Evolutionary conservation across 371 early-diverging fungal species (phyloP), one percentile per base, ranked within the genome.

Genomic region (Mucor irregularis): DNA sequence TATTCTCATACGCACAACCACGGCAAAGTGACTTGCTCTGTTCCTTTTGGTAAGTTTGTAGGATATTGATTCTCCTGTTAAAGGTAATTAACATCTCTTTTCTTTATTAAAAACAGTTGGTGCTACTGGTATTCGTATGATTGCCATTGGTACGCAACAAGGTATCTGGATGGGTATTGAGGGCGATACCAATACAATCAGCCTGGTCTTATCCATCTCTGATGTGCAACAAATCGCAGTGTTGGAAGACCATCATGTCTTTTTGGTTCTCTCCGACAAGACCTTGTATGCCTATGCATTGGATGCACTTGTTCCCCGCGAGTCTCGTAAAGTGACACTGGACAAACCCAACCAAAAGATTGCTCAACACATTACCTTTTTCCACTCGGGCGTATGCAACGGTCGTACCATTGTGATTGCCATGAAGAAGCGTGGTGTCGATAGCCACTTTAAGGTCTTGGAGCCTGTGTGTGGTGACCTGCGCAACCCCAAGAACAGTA

Each of bases 71-170:
- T 35, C n/a, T n/a, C n/a, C n/a, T 37, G 9, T 34, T 22, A 34
- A 33, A 31, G 10, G 3, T 34, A 10, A 16, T 24, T 17, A 0
- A 16, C 1, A 33, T 2, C 6, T 14, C 13, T 26, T 22, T 42
- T 44, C 22, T 26, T 2, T 2, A n/a, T n/a, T n/a, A n/a, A n/a
- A n/a, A 9, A n/a, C 24, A 76, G 76, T 56, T 31, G 73, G 75
- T 11, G 52, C 78, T 16, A 68, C 58, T n/a, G 70, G 68, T 45
- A 81, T 86, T 56, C 81, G 82, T 3, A 78, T 85, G 62, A 75
- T 91, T 37, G 87, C 86, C 8, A 73, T 95, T 21, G 96, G 93
- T 25, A 91, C 95, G 1, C 91, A 91, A 46, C 65, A 74, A 14
- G 95, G 96, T 6, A 73, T 96, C 10, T 79, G 75, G 74, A 73